These are phyloP conservation scores for Pyrrhoderma lamaoense DNA, from an alignment of 1,284 basidiomycete species.

Conservation along the genomic window DNA sequence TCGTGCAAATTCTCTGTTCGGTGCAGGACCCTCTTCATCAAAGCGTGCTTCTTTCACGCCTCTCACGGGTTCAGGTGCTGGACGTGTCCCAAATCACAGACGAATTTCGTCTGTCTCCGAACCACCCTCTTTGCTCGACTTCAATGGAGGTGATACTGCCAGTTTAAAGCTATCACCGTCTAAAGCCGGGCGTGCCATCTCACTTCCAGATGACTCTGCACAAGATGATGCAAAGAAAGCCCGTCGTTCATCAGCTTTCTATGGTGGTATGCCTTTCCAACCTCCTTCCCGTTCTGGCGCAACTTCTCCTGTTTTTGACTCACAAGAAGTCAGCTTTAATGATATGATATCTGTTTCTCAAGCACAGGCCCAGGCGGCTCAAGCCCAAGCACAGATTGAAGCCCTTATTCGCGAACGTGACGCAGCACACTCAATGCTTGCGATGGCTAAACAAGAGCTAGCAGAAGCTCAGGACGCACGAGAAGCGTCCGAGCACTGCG, in stretches of 20 bases:
- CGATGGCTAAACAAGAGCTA: conserved; percentile 58
- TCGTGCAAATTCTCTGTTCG: conserved; percentile 36
- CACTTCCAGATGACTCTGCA: conserved; percentile 23
- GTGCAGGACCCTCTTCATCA: conserved; percentile 39
- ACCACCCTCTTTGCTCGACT: conserved; percentile 13
- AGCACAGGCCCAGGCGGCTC: conserved; percentile 29
- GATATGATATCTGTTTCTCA: conserved; percentile 25
- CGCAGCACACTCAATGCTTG: conserved; percentile 51
- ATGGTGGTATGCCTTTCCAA: conserved; percentile 31
- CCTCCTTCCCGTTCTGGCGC: conserved; percentile 22
- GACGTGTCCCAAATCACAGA: conserved; percentile 46
- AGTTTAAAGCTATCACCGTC: conserved; percentile 23
- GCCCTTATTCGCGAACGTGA: conserved; percentile 56
- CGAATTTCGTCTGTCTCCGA: conserved; percentile 59
- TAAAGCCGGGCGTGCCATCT: conserved; percentile 27
- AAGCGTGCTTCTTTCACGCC: conserved; percentile 69
- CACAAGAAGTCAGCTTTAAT: conserved; percentile 3
- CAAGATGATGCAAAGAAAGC: conserved; percentile 27
- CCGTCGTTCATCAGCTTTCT: conserved; percentile 47
- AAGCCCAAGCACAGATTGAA: conserved; percentile 31
- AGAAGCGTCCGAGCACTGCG: conserved; percentile 82
- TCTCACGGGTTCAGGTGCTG: conserved; percentile 45
- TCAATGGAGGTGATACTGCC: conserved; percentile 20
- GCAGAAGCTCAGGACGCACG: conserved; percentile 74
- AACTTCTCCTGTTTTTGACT: not conserved